A percentile compares a stretch with the other conserved stretches of the same genome.
phyloP scores from a whole-genome alignment of 2,329 filamentous ascomycete species.

The Parastagonospora avenae region DNA sequence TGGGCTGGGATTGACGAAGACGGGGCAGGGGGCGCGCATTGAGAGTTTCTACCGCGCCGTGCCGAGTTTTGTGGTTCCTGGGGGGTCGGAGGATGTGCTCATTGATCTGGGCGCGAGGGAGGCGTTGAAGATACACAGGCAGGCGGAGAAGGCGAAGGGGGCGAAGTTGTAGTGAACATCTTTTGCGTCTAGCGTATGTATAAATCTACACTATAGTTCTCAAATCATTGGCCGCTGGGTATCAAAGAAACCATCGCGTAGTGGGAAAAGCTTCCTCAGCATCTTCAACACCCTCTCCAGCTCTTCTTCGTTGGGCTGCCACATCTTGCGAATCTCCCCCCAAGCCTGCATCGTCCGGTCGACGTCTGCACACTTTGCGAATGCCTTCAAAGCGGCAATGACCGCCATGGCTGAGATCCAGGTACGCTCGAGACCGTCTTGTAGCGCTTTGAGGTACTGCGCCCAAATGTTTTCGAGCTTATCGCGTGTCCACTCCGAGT shows the following conservation, averaged over 20 bases:
- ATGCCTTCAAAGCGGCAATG: conserved; percentile 56
- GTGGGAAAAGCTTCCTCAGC: conserved; percentile 31
- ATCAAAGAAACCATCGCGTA: conserved; percentile 18
- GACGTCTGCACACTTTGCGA: conserved; percentile 62
- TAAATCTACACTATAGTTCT: background rate
- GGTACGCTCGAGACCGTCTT: conserved; percentile 26
- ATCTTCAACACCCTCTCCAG: conserved; percentile 31
- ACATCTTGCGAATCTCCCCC: conserved; percentile 49
- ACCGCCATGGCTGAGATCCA: conserved; percentile 34
- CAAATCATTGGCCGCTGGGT: background rate
- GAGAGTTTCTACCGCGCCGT: conserved; percentile 33
- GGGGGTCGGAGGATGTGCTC: conserved; percentile 36
- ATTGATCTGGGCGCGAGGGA: conserved; percentile 38
- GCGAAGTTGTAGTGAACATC: conserved; percentile 17
- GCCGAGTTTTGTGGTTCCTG: conserved; percentile 29
- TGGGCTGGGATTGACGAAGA: conserved; percentile 35
- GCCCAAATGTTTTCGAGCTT: conserved; percentile 61
- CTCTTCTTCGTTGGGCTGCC: conserved; percentile 45
- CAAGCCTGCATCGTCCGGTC: conserved; percentile 62
- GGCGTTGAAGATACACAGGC: conserved; percentile 32
- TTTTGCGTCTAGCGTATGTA: background rate
- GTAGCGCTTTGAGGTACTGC: conserved; percentile 29
- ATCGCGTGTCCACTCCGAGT: conserved; percentile 73
- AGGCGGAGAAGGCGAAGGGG: conserved; percentile 26
- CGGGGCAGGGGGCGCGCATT: conserved; percentile 32